Base-by-base conservation (phyloP, 352 stramenopile genomes). In the Phytophthora pistaciae region DNA sequence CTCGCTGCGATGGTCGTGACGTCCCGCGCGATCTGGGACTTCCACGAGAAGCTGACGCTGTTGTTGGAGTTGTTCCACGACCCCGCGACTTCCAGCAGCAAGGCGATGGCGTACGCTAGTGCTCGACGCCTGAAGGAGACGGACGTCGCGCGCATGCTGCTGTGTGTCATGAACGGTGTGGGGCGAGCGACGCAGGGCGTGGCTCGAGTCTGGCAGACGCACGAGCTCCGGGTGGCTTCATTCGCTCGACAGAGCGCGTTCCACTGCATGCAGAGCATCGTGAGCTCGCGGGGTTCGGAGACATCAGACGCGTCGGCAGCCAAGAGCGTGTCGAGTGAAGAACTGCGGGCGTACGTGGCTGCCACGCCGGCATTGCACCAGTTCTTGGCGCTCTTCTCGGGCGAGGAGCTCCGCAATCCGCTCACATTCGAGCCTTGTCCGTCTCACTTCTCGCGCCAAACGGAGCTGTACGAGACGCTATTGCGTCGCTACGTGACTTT, bases 391-490 rank as follows among this genome's bases (percentile, higher is more conserved):
- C 67, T 91, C 5, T 93, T 92, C 21, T 83, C 73, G 25, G 77
- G 70, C 21, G 85, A 91, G 60, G 82, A 90, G 33, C 72, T 91
- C 3, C 85, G 82, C 14, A 93, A 93, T 42, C 85, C 85, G 33
- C 82, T 83, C 44, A 92, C 84, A 3, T 87, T 87, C 56, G 55
- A 75, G 42, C 56, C 56, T 40, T 40, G 53, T 7, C 48, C 56
- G 64, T 10, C 48, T 33, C 59, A 74, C 25, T 74, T 63, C 38
- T 71, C 59, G 44, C 60, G 46, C 5, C 87, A 94, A 58, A 68
- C 61, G 1, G 33, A 66, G 13, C 16, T 83, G 50, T 94, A 92
- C 58, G 79, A 87, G 25, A 58, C 54, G 3, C 52, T 91, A 1
- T 49, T 94, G 20, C 21, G 74, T 50, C 68, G 76, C 38, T 79